Conservation (phyloP, 2,329 filamentous ascomycete species). For the Colletotrichum tropicicola region DNA sequence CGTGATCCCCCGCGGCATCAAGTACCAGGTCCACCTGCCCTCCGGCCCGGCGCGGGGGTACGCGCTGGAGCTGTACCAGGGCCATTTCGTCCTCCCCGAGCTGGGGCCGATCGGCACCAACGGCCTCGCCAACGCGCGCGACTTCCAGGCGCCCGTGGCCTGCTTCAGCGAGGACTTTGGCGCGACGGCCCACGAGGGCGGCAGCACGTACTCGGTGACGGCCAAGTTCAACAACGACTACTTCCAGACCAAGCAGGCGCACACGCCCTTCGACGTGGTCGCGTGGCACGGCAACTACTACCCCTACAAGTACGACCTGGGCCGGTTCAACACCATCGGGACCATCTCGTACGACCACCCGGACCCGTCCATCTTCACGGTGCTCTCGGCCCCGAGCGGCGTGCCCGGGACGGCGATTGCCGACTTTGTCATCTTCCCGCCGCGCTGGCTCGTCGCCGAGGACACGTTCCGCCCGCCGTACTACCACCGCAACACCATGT, state of each 20-base stretch:
- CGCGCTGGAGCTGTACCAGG: conserved; percentile 78
- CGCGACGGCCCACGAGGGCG: conserved; percentile 47
- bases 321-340: conserved; percentile 79
- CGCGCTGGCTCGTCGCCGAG: conserved; percentile 75
- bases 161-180: conserved; percentile 69
- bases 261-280: conserved; percentile 82
- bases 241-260: conserved; percentile 71
- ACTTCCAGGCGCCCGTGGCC: conserved; percentile 79
- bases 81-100: conserved; percentile 76
- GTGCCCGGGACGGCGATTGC: conserved; percentile 71
- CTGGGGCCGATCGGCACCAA: conserved; percentile 79
- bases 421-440: conserved; percentile 79
- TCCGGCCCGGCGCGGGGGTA: conserved; percentile 74
- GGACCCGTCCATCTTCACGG: conserved; percentile 81
- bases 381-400: conserved; percentile 70
- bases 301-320: conserved; percentile 84
- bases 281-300: conserved; percentile 85
- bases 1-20: conserved; percentile 78
- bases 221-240: conserved; percentile 75
- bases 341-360: conserved; percentile 80
- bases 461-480: conserved; percentile 78
- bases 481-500: conserved; percentile 76
- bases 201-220: conserved; percentile 56
- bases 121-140: conserved; percentile 77
- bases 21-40: conserved; percentile 76